A percentile compares a stretch with the other conserved stretches of the same genome.
phyloP scores from a whole-genome alignment of 768 basidiomycete genomes.

The Rickenella mellea region DNA sequence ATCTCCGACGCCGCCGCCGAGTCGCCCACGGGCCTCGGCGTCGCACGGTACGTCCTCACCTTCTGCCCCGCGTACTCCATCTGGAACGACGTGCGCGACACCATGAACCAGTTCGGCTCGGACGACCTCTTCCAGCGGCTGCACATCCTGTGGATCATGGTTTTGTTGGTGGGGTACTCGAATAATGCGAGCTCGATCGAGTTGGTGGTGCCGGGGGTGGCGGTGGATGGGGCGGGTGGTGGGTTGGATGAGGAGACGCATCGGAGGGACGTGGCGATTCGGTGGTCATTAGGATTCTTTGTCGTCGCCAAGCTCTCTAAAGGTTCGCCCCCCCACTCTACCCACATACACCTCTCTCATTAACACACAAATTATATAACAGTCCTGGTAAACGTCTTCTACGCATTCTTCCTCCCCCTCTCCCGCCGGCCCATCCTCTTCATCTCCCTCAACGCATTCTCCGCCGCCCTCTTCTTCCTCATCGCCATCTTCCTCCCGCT shows the following conservation, averaged over 20 bases:
- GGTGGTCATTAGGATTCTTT: conserved; percentile 14
- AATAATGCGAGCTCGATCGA: conserved; percentile 22
- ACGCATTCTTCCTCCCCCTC: conserved; percentile 9
- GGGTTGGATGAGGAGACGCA: neutral
- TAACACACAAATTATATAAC: neutral
- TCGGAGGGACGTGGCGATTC: conserved; percentile 7
- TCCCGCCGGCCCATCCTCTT: conserved; percentile 8
- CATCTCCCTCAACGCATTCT: conserved; percentile 3
- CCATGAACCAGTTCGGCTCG: conserved; percentile 19
- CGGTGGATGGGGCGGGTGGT: neutral
- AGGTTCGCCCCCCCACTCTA: neutral
- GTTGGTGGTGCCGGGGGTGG: conserved; percentile 5
- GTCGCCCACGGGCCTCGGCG: conserved; percentile 11
- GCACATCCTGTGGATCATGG: conserved; percentile 21
- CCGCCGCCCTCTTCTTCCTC: conserved; percentile 8
- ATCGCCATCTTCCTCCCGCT: conserved; percentile 11
- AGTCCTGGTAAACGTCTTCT: conserved; percentile 7
- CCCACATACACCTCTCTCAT: neutral
- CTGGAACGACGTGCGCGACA: conserved; percentile 22
- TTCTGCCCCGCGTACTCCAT: conserved; percentile 21
- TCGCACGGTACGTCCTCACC: conserved; percentile 13
- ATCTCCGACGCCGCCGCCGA: conserved; percentile 21
- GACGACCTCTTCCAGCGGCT: conserved; percentile 22
- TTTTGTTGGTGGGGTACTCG: conserved; percentile 22
- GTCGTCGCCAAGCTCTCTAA: conserved; percentile 11